A percentile compares a stretch with the other conserved stretches of the same genome.
phyloP scores from a whole-genome alignment of 139 green algal species.

The Klebsormidium nitens region DNA sequence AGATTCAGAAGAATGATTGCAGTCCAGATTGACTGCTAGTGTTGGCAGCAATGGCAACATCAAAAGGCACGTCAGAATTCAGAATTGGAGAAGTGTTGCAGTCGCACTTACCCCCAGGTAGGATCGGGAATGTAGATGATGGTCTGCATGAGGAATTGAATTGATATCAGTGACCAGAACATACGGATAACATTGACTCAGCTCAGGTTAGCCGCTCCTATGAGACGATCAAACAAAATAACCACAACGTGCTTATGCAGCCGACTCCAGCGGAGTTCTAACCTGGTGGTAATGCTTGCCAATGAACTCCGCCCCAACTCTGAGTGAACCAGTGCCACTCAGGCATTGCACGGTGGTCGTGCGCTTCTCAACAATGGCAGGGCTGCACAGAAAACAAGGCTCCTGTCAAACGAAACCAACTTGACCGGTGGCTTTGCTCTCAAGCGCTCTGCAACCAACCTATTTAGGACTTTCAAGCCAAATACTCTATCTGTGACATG shows the following conservation, averaged over 20 bases:
- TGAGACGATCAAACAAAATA: not conserved
- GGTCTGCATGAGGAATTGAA: constrained; percentile 1
- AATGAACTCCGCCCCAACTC: constrained; percentile 87
- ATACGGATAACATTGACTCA: not conserved
- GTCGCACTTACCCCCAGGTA: too few relatives aligned
- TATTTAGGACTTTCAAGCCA: too few relatives aligned
- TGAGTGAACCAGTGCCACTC: constrained; percentile 88
- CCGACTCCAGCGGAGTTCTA: not conserved
- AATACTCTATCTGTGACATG: too few relatives aligned
- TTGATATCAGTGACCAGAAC: constrained; percentile 1
- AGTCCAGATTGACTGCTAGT: too few relatives aligned
- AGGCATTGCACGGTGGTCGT: constrained; percentile 78
- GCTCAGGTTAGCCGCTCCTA: not conserved
- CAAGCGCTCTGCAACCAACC: too few relatives aligned
- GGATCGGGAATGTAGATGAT: constrained; percentile 24
- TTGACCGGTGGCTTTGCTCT: too few relatives aligned
- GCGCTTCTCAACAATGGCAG: constrained; percentile 18
- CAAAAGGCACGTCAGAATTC: too few relatives aligned
- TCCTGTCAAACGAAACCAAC: too few relatives aligned
- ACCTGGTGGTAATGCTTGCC: constrained; percentile 15
- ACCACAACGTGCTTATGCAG: constrained; percentile 4
- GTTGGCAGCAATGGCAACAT: too few relatives aligned
- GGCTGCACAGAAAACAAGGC: constrained; percentile 15
- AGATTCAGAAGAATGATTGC: too few relatives aligned
- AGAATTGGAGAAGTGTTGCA: too few relatives aligned